phyloP scores from a whole-genome alignment of 2,329 filamentous ascomycete genomes.

The Diaporthe velutina region DNA sequence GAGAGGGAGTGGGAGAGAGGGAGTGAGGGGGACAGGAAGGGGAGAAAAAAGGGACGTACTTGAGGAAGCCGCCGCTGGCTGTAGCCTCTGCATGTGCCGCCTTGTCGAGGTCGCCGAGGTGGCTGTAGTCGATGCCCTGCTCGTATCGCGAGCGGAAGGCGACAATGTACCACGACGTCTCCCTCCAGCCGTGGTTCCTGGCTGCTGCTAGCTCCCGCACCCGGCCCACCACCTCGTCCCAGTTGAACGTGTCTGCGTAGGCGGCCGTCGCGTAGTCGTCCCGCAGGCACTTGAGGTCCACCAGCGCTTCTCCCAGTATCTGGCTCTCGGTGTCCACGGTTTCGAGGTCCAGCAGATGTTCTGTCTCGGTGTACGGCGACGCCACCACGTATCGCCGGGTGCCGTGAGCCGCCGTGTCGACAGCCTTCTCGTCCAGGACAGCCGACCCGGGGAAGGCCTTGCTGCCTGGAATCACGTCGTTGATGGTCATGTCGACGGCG shows the following conservation, averaged over 20 bases:
- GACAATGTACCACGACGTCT: constrained; percentile 83
- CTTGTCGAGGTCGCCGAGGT: constrained; percentile 81
- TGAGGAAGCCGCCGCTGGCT: constrained; percentile 83
- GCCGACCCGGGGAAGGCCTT: constrained; percentile 13
- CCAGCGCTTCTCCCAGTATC: constrained; percentile 80
- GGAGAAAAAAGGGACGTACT: constrained; percentile 60
- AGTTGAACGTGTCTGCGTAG: constrained; percentile 84
- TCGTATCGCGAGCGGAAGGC: constrained; percentile 84
- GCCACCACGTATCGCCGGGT: constrained; percentile 65
- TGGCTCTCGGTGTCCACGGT: constrained; percentile 75
- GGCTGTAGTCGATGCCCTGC: constrained; percentile 73
- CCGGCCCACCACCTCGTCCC: constrained; percentile 71
- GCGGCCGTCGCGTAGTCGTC: constrained; percentile 81
- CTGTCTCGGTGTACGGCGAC: constrained; percentile 80
- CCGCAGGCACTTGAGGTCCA: constrained; percentile 71
- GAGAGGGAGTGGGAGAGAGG: background rate
- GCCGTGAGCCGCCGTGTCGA: constrained; percentile 24
- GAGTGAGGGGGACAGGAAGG: constrained; percentile 41
- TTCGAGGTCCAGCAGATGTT: constrained; percentile 80
- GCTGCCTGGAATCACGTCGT: background rate
- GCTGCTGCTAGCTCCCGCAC: constrained; percentile 65
- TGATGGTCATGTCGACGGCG: constrained; percentile 22
- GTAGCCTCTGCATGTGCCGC: constrained; percentile 85
- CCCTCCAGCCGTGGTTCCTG: constrained; percentile 68
- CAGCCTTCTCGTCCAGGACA: constrained; percentile 8